Evolutionary conservation across 1,284 basidiomycete genomes (phyloP), one percentile per base, ranked within the genome.

Genomic region (Mycena sp.): DNA sequence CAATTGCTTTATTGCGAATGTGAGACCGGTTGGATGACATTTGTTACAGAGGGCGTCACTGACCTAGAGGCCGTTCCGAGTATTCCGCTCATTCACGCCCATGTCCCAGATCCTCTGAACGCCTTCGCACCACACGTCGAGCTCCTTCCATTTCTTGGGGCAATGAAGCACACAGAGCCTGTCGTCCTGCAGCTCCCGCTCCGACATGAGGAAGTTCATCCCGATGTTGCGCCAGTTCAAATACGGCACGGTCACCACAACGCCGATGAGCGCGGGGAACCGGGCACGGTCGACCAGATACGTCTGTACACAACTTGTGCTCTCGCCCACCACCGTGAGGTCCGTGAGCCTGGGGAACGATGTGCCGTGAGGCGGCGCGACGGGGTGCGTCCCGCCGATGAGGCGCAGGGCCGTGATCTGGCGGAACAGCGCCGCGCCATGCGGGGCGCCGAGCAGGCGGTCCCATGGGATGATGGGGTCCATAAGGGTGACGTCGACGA

Each of bases 101-200:
- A 32, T 17, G 19, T 65, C 56, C 63, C 63, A 65, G 11, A 65
- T 56, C 1, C 5, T 35, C 12, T 17, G 35, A 14, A n/a, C 17
- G 11, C 54, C 63, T 11, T 53, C 19, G 43, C 57, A 57, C 63
- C 63, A 65, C 10, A 48, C 29, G 0, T 58, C 63, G 3, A 65
- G 17, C 37, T 65, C 63, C 38, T 65, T 65, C 63, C 63, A 65
- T 29, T 58, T 61, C 14, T 53, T 65, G 5, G 21, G 16, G 23
- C 63, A 61, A 25, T 65, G 63, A 0, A 65, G 54, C 7, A 65
- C 32, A 17, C 48, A 54, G 16, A 65, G 58, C 0, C 63, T 53
- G 3, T 7, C 2, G 23, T 65, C 63, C 7, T 16, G 14, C 7
- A 58, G 32, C 35, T 56, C 53, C 3, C 53, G 58, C 4, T 56